These are phyloP conservation scores for Cryptococcus neoformans DNA, from an alignment of 1,284 basidiomycete species.

Conservation along the genomic window DNA sequence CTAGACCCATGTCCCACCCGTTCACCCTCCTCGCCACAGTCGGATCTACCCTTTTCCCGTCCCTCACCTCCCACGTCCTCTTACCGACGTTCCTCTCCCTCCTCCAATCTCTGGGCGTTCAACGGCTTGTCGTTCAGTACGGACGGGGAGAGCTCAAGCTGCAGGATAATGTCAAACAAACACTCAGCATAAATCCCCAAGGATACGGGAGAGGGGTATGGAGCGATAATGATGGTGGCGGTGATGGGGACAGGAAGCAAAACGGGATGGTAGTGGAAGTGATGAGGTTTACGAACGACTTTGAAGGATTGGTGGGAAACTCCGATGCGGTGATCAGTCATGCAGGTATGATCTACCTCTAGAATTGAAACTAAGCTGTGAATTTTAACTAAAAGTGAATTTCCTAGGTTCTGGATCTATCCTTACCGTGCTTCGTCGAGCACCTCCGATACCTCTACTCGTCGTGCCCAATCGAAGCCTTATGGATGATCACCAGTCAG, in stretches of 20 bases:
- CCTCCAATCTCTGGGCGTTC: conserved; percentile 59
- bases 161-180: neutral
- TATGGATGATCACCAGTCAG: conserved; percentile 90
- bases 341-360: conserved; percentile 64
- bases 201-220: conserved; percentile 29
- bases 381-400: neutral
- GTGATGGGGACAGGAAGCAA: conserved; percentile 44
- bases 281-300: conserved; percentile 68
- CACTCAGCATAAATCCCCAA: conserved; percentile 27
- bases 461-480: conserved; percentile 85
- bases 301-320: conserved; percentile 61
- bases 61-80: conserved; percentile 64
- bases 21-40: conserved; percentile 70
- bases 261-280: conserved; percentile 57
- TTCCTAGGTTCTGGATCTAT: conserved; percentile 88
- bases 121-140: conserved; percentile 65
- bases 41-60: conserved; percentile 70
- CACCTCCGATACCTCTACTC: conserved; percentile 66
- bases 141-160: conserved; percentile 54
- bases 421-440: conserved; percentile 71
- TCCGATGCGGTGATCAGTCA: conserved; percentile 85
- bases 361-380: neutral
- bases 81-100: conserved; percentile 57
- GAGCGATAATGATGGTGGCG: conserved; percentile 6
- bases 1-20: too few relatives aligned